Evolutionary conservation across 192 early-diverging fungal genomes (phyloP).

Genomic region (Dimargaris xerosporica): DNA sequence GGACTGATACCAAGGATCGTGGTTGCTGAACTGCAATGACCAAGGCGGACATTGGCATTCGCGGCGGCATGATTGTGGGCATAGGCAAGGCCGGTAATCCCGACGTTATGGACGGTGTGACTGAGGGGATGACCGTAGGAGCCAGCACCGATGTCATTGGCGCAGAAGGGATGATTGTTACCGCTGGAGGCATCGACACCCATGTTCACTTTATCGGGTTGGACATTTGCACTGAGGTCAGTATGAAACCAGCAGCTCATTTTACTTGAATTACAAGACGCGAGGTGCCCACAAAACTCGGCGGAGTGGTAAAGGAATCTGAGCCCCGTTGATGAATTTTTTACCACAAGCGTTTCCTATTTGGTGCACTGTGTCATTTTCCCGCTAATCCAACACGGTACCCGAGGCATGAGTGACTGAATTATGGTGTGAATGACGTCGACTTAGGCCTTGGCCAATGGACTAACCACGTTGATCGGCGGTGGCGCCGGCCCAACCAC

Average conservation of each 20-base stretch:
- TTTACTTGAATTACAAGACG: too few relatives aligned
- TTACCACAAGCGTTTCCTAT: too few relatives aligned
- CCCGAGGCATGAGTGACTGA: too few relatives aligned
- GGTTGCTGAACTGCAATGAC: too few relatives aligned
- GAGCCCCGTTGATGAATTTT: too few relatives aligned
- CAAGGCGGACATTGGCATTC: conserved; percentile 88
- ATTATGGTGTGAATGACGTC: too few relatives aligned
- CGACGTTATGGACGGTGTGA: conserved; percentile 88
- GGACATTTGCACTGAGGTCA: conserved; percentile 66
- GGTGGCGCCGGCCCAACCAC: conserved; percentile 94
- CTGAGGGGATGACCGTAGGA: conserved; percentile 78
- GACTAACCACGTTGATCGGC: conserved; percentile 73
- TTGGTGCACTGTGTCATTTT: too few relatives aligned
- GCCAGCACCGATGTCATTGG: conserved; percentile 81
- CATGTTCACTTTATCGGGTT: conserved; percentile 96
- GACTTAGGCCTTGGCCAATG: conserved; percentile 49
- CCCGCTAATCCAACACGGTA: too few relatives aligned
- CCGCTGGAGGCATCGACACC: conserved; percentile 84
- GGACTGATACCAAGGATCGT: too few relatives aligned
- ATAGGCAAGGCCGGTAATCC: conserved; percentile 98
- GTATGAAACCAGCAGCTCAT: too few relatives aligned
- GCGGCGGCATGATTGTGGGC: conserved; percentile 66
- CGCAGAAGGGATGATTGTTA: conserved; percentile 81
- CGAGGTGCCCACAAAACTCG: too few relatives aligned
- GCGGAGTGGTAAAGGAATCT: too few relatives aligned